phyloP scores from a whole-genome alignment of 2,329 filamentous ascomycete genomes.

The Dactylonectria macrodidyma region DNA sequence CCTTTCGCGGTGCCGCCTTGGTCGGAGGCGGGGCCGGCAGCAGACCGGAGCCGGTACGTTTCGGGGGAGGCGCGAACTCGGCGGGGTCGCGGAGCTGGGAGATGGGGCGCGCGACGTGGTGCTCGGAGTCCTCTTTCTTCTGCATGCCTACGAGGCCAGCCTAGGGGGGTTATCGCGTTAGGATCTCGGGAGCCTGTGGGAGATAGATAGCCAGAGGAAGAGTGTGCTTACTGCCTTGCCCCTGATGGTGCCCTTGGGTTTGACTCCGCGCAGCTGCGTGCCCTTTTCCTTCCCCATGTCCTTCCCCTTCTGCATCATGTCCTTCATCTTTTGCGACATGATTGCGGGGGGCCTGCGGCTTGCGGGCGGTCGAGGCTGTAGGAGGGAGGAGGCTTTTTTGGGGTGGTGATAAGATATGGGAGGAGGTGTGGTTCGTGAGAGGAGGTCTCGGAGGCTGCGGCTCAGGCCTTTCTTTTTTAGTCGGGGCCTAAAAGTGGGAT shows the following conservation, averaged over 20 bases:
- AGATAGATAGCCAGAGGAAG: conserved; percentile 17
- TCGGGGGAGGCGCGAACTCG: conserved; percentile 86
- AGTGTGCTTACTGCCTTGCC: conserved; percentile 59
- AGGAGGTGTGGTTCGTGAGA: conserved; percentile 6
- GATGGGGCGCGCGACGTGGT: conserved; percentile 71
- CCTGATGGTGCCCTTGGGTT: conserved; percentile 57
- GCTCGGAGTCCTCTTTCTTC: conserved; percentile 51
- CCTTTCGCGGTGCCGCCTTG: conserved; percentile 43
- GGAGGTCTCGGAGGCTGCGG: conserved; percentile 21
- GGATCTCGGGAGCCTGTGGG: not conserved
- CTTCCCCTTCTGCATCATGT: conserved; percentile 66
- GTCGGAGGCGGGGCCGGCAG: conserved; percentile 45
- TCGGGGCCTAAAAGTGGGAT: conserved; percentile 10
- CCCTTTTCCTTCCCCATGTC: conserved; percentile 11
- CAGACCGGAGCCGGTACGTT: conserved; percentile 62
- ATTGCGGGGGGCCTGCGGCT: not conserved
- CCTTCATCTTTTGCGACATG: conserved; percentile 63
- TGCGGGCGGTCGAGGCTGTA: not conserved
- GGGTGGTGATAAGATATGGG: not conserved
- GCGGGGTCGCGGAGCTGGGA: conserved; percentile 81
- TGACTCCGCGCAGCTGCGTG: conserved; percentile 60
- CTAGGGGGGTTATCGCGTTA: conserved; percentile 49
- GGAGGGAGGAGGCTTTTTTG: not conserved
- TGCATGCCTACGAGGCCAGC: conserved; percentile 59
- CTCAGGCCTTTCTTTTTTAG: conserved; percentile 9